Percentiles rank a stretch among this genome's conserved stretches.
phyloP scores from a whole-genome alignment of 495 filamentous ascomycete species.

The Aspergillus sclerotioniger region DNA sequence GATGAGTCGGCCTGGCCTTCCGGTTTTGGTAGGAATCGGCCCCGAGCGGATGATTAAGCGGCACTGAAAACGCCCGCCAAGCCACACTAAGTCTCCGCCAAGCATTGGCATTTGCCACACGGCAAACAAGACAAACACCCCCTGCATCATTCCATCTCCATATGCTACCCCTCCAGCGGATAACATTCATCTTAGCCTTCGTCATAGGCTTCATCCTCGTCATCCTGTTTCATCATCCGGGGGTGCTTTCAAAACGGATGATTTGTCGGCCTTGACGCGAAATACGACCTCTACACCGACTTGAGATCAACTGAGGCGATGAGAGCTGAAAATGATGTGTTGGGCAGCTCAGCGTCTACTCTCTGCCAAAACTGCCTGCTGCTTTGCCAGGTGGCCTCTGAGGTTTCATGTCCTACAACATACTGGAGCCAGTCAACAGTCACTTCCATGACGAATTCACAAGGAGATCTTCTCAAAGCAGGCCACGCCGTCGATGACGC shows the following conservation, averaged over 20 bases:
- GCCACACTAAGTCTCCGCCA: background rate
- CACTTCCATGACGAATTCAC: background rate
- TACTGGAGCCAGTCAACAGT: background rate
- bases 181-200: background rate
- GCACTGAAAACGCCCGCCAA: background rate
- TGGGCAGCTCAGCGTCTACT: background rate
- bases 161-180: too few species aligned
- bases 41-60: background rate
- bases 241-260: background rate
- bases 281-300: too few species aligned
- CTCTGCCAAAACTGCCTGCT: background rate
- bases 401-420: background rate
- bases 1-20: background rate
- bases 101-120: background rate
- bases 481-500: background rate
- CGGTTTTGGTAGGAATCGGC: background rate
- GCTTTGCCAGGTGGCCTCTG: background rate
- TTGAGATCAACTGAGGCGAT: background rate
- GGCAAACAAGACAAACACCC: background rate
- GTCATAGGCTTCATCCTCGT: background rate
- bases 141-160: background rate
- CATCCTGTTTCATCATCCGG: background rate
- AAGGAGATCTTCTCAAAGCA: constrained; percentile 1
- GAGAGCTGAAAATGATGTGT: background rate
- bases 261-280: background rate